Base-by-base conservation (phyloP, 768 basidiomycete species). In the Clavulina sp. region DNA sequence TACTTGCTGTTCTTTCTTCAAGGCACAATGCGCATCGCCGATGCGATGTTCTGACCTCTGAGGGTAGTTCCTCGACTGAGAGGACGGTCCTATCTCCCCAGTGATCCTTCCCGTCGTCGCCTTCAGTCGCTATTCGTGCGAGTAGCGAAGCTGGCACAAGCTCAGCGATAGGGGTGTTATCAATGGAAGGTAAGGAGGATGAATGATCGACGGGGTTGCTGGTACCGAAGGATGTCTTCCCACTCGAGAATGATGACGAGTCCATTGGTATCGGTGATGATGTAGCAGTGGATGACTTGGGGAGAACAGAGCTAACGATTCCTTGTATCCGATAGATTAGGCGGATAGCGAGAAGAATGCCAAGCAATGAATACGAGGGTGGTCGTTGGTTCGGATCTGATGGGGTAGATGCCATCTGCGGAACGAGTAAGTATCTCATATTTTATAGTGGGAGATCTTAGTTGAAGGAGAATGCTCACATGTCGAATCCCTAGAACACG, bases 351-450 rank as follows among this genome's bases (percentile, higher is more conserved):
- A 91, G 74, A 49, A 91, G 69, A 36, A 87, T 66, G 9, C 87
- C 87, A 4, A 91, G 72, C 19, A 91, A 63, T n/a, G 85, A 81
- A 64, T 91, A 91, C 16, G 87, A 88, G 4, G 87, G 87, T 5
- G 84, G 80, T 47, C 78, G 73, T 6, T 70, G 68, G 61, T 81
- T 75, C 21, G 82, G 84, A 58, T 83, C 73, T 57, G 77, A 73
- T 1, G 78, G 80, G 48, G 73, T 72, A 9, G 80, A 75, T 2
- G 87, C 83, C n/a, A 87, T 62, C 86, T 91, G 33, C 29, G n/a
- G 24, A 40, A 32, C n/a, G 24, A 38, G 19, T 7, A 38, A 38
- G 19, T 7, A 19, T 7, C 9, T 38, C 9, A 38, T 38, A 19
- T 38, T n/a, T n/a, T n/a, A n/a, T n/a, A n/a, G n/a, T n/a, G n/a